Evolutionary conservation across 2,329 filamentous ascomycete species (phyloP), one percentile per base, ranked within the genome.

Genomic region (Pseudocercospora fuligena): DNA sequence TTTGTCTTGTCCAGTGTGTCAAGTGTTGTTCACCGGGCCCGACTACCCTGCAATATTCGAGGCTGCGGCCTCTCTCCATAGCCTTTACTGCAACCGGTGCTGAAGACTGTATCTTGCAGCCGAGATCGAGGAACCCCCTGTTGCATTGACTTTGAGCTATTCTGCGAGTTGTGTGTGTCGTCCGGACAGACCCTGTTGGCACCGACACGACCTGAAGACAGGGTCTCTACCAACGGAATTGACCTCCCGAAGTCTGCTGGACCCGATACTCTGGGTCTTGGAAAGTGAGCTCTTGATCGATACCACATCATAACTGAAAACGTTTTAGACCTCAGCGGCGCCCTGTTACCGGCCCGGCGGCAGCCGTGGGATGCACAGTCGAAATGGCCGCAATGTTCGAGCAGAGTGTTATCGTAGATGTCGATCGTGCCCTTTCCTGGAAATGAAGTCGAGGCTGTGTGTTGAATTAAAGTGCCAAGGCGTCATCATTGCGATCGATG

Each of bases 401-500:
- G 12, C 31, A 33, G 12, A 33, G 31, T 33, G 12, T 16, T 58
- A 58, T 5, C 19, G 16, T 2, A 21, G 7, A 29, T 33, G n/a
- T 21, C 29, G 23, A 59, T 54, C 23, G 23, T 29, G 23, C 19
- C 31, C 56, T 59, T 19, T 43, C 19, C 53, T 19, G 27, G 31
- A 57, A 57, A 33, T 9, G 31, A 33, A 57, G 25, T 27, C 53
- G 27, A 33, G 16, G 25, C 31, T 57, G 53, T 14, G 25, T 57
- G 27, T 36, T 19, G 9, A 21, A 19, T n/a, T 19, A 43, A 21
- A 43, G 56, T 25, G 31, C 56, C 31, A 59, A 59, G 31, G 19
- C 56, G 31, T 59, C 56, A 16, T 59, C 27, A 43, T 36, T 43
- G 36, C 56, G 29, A 59, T 58, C 31, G 56, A 43, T 43, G 56